Percentiles rank a stretch among this genome's conserved stretches.
phyloP scores from a whole-genome alignment of 768 basidiomycete genomes.

The Phylloporus scabripes region DNA sequence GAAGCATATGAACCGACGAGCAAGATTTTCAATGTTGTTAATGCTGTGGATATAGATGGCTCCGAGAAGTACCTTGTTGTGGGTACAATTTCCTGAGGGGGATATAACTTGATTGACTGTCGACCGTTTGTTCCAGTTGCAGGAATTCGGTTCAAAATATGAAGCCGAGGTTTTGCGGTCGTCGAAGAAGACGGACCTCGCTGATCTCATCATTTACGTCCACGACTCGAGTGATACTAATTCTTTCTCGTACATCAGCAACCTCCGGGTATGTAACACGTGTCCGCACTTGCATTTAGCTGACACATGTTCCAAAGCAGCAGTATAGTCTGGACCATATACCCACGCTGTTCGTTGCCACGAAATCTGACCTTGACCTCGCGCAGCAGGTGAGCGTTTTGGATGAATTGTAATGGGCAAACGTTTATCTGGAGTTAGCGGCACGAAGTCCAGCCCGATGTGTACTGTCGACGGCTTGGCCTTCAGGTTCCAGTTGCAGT shows the following conservation, averaged over 20 bases:
- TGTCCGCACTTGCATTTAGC: not conserved
- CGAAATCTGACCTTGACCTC: conserved; percentile 95
- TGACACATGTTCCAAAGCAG: conserved; percentile 55
- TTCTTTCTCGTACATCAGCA: conserved; percentile 97
- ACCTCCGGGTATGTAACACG: conserved; percentile 65
- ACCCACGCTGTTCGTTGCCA: conserved; percentile 96
- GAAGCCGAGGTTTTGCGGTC: conserved; percentile 87
- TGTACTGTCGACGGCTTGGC: conserved; percentile 84
- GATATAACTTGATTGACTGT: not conserved
- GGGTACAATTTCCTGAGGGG: conserved; percentile 44
- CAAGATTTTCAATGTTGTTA: conserved; percentile 88
- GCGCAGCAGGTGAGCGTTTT: conserved; percentile 70
- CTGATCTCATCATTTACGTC: conserved; percentile 93
- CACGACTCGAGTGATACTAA: conserved; percentile 98
- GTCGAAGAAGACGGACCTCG: conserved; percentile 84
- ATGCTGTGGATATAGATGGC: conserved; percentile 90
- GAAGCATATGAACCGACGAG: conserved; percentile 82
- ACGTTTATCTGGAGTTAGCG: conserved; percentile 43
- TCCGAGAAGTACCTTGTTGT: conserved; percentile 96
- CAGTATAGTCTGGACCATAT: conserved; percentile 94
- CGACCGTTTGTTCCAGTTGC: conserved; percentile 50
- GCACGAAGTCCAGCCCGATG: conserved; percentile 98
- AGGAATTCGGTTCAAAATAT: conserved; percentile 96
- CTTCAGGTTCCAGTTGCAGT: conserved; percentile 95
- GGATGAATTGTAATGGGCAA: not conserved